phyloP scores from a whole-genome alignment of 352 stramenopile genomes.

The Pythium utonaiense region DNA sequence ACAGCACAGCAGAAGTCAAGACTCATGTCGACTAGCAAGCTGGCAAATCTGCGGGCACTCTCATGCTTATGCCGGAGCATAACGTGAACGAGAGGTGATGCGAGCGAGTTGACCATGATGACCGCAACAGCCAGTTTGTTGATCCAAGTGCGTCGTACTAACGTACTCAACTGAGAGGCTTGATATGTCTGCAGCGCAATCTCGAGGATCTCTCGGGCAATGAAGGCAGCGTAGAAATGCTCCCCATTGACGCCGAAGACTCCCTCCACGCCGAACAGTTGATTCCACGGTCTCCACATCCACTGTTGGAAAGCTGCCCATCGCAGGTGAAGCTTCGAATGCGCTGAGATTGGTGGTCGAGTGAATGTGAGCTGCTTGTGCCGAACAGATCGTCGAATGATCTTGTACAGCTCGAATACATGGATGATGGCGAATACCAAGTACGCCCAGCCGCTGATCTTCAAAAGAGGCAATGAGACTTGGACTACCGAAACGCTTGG shows the following conservation, averaged over 20 bases:
- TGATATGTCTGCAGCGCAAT: conserved; percentile 16
- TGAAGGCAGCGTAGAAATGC: conserved; percentile 12
- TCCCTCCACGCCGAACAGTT: conserved; percentile 9
- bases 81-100: conserved; percentile 8
- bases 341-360: neutral
- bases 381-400: conserved; percentile 1
- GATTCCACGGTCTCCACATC: conserved; percentile 8
- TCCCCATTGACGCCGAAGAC: conserved; percentile 12
- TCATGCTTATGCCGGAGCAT: conserved; percentile 2
- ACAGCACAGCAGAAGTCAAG: conserved; percentile 19
- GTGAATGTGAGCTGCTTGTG: neutral
- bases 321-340: neutral
- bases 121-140: conserved; percentile 8
- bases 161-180: conserved; percentile 10
- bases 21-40: conserved; percentile 11
- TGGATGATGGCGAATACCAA: neutral
- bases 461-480: neutral
- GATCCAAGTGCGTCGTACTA: conserved; percentile 7
- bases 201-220: conserved; percentile 14
- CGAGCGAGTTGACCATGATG: conserved; percentile 17
- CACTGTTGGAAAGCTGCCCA: neutral
- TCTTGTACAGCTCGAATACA: conserved; percentile 1
- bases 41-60: conserved; percentile 11
- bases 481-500: neutral
- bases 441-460: conserved; percentile 14